Evolutionary conservation across 179 eudicot genomes (phyloP).

Genomic region (Beta macrorhiza): DNA sequence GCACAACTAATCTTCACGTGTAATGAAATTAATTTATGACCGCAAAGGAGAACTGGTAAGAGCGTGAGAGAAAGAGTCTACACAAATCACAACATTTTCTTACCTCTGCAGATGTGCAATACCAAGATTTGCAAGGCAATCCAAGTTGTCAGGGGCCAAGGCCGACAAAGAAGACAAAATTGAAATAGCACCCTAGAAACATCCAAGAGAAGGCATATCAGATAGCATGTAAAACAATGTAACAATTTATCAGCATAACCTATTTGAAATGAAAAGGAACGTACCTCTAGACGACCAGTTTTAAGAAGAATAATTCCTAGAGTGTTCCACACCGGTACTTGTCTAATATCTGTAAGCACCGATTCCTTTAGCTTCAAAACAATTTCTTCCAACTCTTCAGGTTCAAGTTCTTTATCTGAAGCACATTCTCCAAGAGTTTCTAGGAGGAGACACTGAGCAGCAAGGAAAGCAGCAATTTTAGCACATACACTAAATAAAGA

Average conservation of each 20-base stretch:
- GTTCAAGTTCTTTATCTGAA: conserved; percentile 66
- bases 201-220: conserved; percentile 25
- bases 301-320: conserved; percentile 79
- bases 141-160: conserved; percentile 76
- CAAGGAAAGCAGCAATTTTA: conserved; percentile 17
- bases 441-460: conserved; percentile 76
- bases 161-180: conserved; percentile 68
- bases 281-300: conserved; percentile 86
- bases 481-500: conserved; percentile 9
- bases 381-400: conserved; percentile 75
- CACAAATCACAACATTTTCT: conserved; percentile 1
- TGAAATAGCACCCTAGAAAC: conserved; percentile 73
- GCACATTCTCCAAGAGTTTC: conserved; percentile 66
- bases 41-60: not conserved
- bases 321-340: conserved; percentile 93
- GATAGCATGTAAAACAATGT: conserved; percentile 14
- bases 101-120: conserved; percentile 93
- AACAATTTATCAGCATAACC: not conserved
- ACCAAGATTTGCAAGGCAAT: conserved; percentile 93
- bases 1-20: not conserved
- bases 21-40: not conserved
- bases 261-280: not conserved
- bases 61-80: not conserved
- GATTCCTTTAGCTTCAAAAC: conserved; percentile 70
- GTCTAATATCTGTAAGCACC: conserved; percentile 71